Base-by-base conservation (phyloP, 2,329 filamentous ascomycete species). In the Chaetomiaceae sp. region DNA sequence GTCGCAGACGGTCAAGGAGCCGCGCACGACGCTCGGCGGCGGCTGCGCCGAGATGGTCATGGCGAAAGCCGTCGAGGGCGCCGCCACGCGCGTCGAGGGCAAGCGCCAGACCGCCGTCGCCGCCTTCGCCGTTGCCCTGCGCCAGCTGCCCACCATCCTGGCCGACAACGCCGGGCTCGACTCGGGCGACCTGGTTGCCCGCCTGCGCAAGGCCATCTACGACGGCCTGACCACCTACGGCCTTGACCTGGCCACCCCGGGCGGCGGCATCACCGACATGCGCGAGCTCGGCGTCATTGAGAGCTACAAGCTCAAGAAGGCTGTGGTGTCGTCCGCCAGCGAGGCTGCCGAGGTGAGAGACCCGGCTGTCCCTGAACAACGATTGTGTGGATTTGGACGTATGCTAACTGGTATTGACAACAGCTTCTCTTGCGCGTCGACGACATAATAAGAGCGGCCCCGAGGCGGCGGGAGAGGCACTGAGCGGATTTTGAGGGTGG, bases 11-110 rank as follows among this genome's bases (percentile, higher is more conserved):
- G 87, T 98, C 59, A 87, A 86, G 67, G 90, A 96, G 69, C 93
- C 93, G 42, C 83, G 88, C 65, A 94, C 90, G 34, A 97, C 93
- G 0, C 81, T 98, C 3, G 93, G 93, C 43, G 93, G 93, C 62
- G 93, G 93, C 22, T 97, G 89, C 63, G 90, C 91, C 4, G 93
- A 98, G 78, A 97, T 97, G 91, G 73, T 95, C 58, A 98, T 98
- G 93, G 88, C 91, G 55, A 95, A 96, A 76, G 93, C 93, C 7
- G 93, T 98, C 18, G 91, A 96, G 64, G 86, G 86, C 51, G 88
- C 88, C 5, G 90, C 90, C 18, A 90, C 94, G 52, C 91, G 95
- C 60, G 86, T 95, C 7, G 89, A 93, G 57, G 93, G 93, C 65
- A 98, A 98, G 82, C 91, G 93, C 69, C 90, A 95, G 58, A 76